phyloP scores from a whole-genome alignment of 257 asterid genomes.

The Gentiana straminea region DNA sequence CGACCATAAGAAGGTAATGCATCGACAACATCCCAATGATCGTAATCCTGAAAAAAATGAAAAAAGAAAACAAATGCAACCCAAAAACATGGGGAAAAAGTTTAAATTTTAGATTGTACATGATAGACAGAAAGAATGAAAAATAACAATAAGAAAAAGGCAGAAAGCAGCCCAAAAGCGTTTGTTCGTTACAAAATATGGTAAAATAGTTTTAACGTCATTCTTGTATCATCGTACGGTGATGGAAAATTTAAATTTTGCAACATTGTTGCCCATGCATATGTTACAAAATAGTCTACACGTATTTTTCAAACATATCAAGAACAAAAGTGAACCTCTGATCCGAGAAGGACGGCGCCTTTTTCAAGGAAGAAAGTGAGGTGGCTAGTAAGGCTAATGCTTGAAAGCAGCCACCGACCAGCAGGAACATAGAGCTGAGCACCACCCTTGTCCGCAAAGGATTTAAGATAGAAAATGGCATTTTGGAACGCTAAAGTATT shows the following conservation, averaged over 20 bases:
- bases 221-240: too few relatives aligned
- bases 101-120: too few relatives aligned
- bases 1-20: conserved; percentile 43
- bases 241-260: too few relatives aligned
- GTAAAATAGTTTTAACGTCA: too few relatives aligned
- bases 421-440: conserved; percentile 96
- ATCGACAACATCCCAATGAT: conserved; percentile 30
- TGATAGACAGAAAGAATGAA: neutral
- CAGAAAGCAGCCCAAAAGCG: too few relatives aligned
- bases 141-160: neutral
- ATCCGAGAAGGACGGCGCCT: conserved; percentile 78
- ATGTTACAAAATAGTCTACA: too few relatives aligned
- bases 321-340: conserved; percentile 36
- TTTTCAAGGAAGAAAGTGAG: conserved; percentile 87
- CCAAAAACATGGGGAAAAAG: too few relatives aligned
- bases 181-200: too few relatives aligned
- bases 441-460: conserved; percentile 94
- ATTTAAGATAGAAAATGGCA: conserved; percentile 91
- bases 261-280: too few relatives aligned
- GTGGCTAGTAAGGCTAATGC: conserved; percentile 91
- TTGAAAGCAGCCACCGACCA: conserved; percentile 82
- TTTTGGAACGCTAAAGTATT: conserved; percentile 92
- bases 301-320: neutral
- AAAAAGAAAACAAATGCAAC: too few relatives aligned
- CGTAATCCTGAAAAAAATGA: conserved; percentile 18